Evolutionary conservation across 257 asterid genomes (phyloP).

Genomic region (Solanum chmielewskii): DNA sequence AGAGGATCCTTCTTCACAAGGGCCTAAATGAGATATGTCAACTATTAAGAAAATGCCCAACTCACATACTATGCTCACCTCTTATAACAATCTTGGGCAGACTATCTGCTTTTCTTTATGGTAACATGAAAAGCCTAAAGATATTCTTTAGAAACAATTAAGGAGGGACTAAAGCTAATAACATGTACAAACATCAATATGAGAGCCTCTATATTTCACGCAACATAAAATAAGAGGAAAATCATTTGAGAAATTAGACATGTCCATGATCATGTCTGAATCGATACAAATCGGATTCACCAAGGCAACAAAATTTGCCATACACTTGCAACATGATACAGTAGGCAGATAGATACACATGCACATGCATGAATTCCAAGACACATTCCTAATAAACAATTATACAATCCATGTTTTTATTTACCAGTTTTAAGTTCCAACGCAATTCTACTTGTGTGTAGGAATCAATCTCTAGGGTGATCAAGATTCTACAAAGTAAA

Average conservation of each 20-base stretch:
- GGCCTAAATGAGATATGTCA: conserved; percentile 33
- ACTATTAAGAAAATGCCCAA: background rate
- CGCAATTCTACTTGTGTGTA: background rate
- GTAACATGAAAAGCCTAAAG: background rate
- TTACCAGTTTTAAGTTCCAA: background rate
- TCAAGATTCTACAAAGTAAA: background rate
- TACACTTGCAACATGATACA: background rate
- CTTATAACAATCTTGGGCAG: background rate
- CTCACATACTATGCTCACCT: background rate
- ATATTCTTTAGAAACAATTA: background rate
- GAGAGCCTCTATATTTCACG: background rate
- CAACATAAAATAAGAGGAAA: background rate
- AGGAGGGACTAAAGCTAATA: background rate
- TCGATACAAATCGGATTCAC: background rate
- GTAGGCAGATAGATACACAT: background rate
- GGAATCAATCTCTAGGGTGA: background rate
- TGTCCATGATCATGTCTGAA: background rate
- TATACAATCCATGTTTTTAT: background rate
- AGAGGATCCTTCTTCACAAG: conserved; percentile 78
- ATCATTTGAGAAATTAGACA: background rate
- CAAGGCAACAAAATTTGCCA: background rate
- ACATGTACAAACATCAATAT: background rate
- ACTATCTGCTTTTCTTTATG: background rate
- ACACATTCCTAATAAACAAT: background rate
- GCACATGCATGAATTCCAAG: background rate